Percentiles rank a stretch among this genome's conserved stretches.
These are phyloP conservation scores for Digitaria exilis DNA, from an alignment of 202 grass and related monocot species.

Conservation along the genomic window DNA sequence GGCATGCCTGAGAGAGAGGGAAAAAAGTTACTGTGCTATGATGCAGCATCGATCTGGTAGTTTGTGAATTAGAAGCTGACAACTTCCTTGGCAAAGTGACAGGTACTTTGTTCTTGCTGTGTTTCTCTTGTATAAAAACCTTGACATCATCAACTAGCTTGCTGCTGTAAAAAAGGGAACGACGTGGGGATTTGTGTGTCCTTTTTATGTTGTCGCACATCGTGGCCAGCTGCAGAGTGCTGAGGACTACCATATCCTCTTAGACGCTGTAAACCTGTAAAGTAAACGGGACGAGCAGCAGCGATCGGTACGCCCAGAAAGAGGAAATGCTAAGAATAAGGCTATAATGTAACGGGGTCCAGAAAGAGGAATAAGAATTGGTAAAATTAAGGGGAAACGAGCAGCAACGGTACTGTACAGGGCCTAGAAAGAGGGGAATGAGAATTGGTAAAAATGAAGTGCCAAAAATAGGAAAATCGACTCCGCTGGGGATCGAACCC, in stretches of 20 bases:
- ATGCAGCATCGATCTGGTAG: neutral
- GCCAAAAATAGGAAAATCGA: constrained; percentile 21
- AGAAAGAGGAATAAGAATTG: too few relatives aligned
- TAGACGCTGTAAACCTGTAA: too few relatives aligned
- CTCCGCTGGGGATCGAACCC: constrained; percentile 93
- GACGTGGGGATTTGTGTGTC: neutral
- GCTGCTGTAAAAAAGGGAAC: neutral
- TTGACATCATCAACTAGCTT: neutral
- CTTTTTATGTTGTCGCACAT: neutral
- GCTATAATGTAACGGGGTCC: neutral
- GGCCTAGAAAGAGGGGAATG: too few relatives aligned
- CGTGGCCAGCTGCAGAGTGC: neutral
- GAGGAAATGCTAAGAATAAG: too few relatives aligned
- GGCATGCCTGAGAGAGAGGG: too few relatives aligned
- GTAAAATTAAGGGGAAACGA: neutral
- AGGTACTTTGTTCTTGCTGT: neutral
- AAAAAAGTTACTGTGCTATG: neutral
- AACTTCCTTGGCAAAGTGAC: neutral
- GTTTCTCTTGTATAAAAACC: neutral
- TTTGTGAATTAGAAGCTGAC: neutral
- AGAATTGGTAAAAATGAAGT: neutral
- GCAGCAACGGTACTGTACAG: neutral
- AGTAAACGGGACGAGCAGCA: too few relatives aligned
- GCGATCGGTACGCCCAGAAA: too few relatives aligned
- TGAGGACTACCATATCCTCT: too few relatives aligned